Conservation (phyloP, 2,329 filamentous ascomycete genomes). For the Penicillium paneum region DNA sequence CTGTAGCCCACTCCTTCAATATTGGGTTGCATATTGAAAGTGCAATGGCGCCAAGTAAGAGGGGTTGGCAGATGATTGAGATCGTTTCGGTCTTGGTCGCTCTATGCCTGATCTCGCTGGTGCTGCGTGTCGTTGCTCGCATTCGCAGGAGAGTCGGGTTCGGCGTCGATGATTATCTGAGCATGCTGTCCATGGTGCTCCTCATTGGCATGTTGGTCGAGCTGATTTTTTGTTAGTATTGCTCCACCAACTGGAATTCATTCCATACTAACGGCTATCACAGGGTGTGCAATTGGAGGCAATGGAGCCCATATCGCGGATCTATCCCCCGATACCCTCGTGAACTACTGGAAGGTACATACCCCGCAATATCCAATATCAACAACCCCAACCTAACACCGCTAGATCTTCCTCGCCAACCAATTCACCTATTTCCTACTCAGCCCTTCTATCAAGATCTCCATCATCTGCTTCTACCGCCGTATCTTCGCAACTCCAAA, state of each 20-base stretch:
- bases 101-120: slow-evolving; percentile 25
- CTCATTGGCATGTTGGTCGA: slow-evolving; percentile 32
- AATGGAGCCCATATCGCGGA: slow-evolving; percentile 27
- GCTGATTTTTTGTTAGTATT: slow-evolving; percentile 28
- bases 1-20: background rate
- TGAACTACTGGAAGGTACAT: slow-evolving; percentile 33
- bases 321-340: slow-evolving; percentile 21
- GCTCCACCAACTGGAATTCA: background rate
- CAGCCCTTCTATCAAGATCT: slow-evolving; percentile 33
- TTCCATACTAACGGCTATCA: slow-evolving; percentile 9
- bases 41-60: slow-evolving; percentile 26
- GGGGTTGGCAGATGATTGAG: slow-evolving; percentile 30
- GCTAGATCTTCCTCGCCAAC: slow-evolving; percentile 35
- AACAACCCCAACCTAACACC: background rate
- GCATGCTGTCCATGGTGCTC: slow-evolving; percentile 25
- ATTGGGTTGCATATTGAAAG: background rate
- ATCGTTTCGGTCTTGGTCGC: slow-evolving; percentile 32
- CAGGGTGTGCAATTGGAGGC: slow-evolving; percentile 35
- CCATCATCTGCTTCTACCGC: slow-evolving; percentile 37
- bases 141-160: slow-evolving; percentile 29
- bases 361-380: background rate
- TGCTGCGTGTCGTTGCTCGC: slow-evolving; percentile 28
- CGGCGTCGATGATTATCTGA: slow-evolving; percentile 34
- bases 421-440: slow-evolving; percentile 36
- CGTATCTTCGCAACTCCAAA: slow-evolving; percentile 31